Evolutionary conservation across 306 rosid genomes (phyloP).

Genomic region (Prunus davidiana): DNA sequence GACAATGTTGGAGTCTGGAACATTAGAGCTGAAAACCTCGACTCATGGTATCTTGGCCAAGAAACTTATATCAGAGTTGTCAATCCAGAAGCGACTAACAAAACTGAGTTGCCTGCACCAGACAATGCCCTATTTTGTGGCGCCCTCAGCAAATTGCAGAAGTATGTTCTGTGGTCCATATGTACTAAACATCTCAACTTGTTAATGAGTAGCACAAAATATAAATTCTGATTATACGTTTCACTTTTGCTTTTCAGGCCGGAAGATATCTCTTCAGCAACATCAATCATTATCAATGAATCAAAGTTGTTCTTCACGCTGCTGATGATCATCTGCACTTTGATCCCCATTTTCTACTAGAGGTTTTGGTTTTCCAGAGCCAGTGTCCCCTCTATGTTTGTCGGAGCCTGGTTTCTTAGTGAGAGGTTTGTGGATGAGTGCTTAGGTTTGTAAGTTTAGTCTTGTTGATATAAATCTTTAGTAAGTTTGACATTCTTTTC

Average conservation of each 20-base stretch:
- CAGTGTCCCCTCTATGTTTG: conserved; percentile 13
- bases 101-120: conserved; percentile 83
- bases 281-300: conserved; percentile 29
- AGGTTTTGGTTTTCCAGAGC: neutral
- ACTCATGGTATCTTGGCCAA: conserved; percentile 96
- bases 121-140: conserved; percentile 87
- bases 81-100: conserved; percentile 84
- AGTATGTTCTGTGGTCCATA: conserved; percentile 40
- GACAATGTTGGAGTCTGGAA: conserved; percentile 98
- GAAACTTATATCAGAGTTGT: conserved; percentile 85
- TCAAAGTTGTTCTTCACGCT: conserved; percentile 41
- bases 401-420: conserved; percentile 31
- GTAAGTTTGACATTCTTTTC: conserved; percentile 50
- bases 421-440: conserved; percentile 53
- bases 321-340: conserved; percentile 37
- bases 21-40: conserved; percentile 86
- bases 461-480: conserved; percentile 53
- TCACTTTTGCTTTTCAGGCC: conserved; percentile 53
- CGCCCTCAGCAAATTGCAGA: conserved; percentile 62
- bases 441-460: conserved; percentile 44
- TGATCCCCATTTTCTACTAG: conserved; percentile 36
- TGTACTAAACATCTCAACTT: conserved; percentile 2
- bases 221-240: conserved; percentile 6
- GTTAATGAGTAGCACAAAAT: neutral
- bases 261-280: conserved; percentile 44